phyloP scores from a whole-genome alignment of 83 land plant genomes.

The Thuja plicata region DNA sequence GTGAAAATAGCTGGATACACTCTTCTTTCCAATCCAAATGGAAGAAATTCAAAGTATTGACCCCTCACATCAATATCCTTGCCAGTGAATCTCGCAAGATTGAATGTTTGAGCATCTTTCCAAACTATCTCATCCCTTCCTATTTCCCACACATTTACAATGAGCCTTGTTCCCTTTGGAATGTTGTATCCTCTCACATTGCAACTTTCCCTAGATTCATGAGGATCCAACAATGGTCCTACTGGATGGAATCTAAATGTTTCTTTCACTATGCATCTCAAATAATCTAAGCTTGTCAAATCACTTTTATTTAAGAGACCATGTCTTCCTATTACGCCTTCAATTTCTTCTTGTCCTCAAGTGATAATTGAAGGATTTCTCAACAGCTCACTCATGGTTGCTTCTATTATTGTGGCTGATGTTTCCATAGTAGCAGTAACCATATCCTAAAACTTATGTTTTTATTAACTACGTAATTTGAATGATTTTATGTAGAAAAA shows the following conservation, averaged over 20 bases:
- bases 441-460: conserved; percentile 8
- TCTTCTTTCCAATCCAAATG: conserved; percentile 21
- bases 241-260: conserved; percentile 19
- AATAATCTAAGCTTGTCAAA: too few relatives aligned
- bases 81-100: conserved; percentile 17
- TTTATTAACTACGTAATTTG: too few relatives aligned
- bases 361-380: conserved; percentile 5
- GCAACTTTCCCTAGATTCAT: conserved; percentile 7
- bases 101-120: conserved; percentile 15
- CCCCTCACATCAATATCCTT: conserved; percentile 11
- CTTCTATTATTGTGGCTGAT: background rate
- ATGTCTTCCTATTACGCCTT: background rate
- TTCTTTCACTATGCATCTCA: too few relatives aligned
- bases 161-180: background rate
- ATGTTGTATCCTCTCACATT: conserved; percentile 10
- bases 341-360: conserved; percentile 14
- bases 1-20: background rate
- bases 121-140: conserved; percentile 18
- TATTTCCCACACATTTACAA: conserved; percentile 17
- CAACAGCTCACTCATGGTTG: conserved; percentile 17
- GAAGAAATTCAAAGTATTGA: conserved; percentile 20
- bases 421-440: conserved; percentile 5
- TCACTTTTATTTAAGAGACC: conserved; percentile 17
- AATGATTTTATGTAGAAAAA: too few relatives aligned
- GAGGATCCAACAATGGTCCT: conserved; percentile 11